Evolutionary conservation across 2,329 filamentous ascomycete species (phyloP).

Genomic region (Beauveria sp.): DNA sequence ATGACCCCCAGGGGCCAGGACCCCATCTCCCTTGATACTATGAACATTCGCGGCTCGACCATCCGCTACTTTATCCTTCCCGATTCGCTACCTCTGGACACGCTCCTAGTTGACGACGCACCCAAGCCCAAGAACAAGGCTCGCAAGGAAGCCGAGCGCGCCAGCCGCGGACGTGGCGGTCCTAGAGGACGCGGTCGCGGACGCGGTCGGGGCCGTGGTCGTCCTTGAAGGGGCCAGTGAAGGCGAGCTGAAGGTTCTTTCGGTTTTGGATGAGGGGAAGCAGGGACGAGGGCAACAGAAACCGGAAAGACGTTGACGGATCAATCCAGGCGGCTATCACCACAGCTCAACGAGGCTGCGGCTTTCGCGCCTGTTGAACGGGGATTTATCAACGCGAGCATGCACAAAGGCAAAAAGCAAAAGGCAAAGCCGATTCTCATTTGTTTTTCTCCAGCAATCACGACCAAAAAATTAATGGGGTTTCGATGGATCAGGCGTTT

Average conservation of each 20-base stretch:
- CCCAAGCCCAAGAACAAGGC: slow-evolving; percentile 99
- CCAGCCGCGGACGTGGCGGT: slow-evolving; percentile 44
- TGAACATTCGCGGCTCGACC: slow-evolving; percentile 93
- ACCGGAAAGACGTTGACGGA: background rate
- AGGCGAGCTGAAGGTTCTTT: background rate
- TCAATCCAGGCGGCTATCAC: background rate
- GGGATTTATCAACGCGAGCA: background rate
- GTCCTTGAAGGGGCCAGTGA: slow-evolving; percentile 13
- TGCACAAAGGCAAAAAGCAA: background rate
- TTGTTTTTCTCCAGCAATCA: background rate
- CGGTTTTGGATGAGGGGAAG: background rate
- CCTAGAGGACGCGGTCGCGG: slow-evolving; percentile 47
- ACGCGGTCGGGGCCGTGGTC: slow-evolving; percentile 33
- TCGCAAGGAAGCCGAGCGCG: slow-evolving; percentile 72
- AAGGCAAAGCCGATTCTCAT: background rate
- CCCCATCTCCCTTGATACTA: slow-evolving; percentile 80
- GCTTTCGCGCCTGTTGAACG: background rate
- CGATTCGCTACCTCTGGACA: slow-evolving; percentile 90
- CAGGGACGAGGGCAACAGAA: background rate
- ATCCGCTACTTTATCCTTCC: slow-evolving; percentile 96
- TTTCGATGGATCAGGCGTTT: slow-evolving; percentile 10
- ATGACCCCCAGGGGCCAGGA: slow-evolving; percentile 89
- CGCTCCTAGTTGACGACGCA: slow-evolving; percentile 88
- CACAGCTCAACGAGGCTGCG: background rate
- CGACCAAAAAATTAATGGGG: slow-evolving; percentile 1